These are phyloP conservation scores for Peniophora sp. DNA, from an alignment of 1,284 basidiomycete species.

Conservation along the genomic window DNA sequence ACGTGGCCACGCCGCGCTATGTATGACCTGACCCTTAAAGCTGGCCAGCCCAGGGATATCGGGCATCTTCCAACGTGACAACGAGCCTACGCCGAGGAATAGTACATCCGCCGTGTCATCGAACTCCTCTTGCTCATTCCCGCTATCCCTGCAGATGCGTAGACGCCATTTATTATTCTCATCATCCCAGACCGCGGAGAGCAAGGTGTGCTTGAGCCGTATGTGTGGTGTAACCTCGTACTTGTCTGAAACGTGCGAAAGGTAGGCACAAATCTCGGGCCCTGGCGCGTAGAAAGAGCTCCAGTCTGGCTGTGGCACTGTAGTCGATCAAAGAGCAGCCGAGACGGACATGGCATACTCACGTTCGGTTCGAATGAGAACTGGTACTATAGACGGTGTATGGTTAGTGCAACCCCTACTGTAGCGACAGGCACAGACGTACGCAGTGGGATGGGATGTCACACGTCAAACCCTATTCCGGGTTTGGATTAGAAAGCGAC, in stretches of 20 bases:
- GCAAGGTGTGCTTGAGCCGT: constrained; percentile 45
- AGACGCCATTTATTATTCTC: constrained; percentile 45
- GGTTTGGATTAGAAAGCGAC: neutral
- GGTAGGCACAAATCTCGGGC: constrained; percentile 45
- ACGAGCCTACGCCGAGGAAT: constrained; percentile 39
- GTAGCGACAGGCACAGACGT: constrained; percentile 8
- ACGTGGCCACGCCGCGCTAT: constrained; percentile 51
- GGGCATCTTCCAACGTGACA: constrained; percentile 54
- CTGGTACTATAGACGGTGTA: constrained; percentile 40
- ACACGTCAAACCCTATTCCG: constrained; percentile 39
- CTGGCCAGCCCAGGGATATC: constrained; percentile 42
- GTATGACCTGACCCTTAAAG: constrained; percentile 44
- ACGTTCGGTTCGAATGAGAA: constrained; percentile 51
- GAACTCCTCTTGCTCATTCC: constrained; percentile 26
- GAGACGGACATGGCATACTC: constrained; percentile 5
- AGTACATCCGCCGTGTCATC: constrained; percentile 46
- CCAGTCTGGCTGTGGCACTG: constrained; percentile 38
- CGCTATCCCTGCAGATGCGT: constrained; percentile 27
- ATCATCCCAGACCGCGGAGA: constrained; percentile 43
- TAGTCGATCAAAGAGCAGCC: neutral
- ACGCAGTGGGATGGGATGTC: constrained; percentile 50
- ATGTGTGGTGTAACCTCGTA: constrained; percentile 47
- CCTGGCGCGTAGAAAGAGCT: constrained; percentile 52
- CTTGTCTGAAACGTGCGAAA: constrained; percentile 48
- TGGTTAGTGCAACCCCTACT: neutral